Evolutionary conservation across 1,284 basidiomycete genomes (phyloP).

Genomic region (Naganishia liquefaciens): DNA sequence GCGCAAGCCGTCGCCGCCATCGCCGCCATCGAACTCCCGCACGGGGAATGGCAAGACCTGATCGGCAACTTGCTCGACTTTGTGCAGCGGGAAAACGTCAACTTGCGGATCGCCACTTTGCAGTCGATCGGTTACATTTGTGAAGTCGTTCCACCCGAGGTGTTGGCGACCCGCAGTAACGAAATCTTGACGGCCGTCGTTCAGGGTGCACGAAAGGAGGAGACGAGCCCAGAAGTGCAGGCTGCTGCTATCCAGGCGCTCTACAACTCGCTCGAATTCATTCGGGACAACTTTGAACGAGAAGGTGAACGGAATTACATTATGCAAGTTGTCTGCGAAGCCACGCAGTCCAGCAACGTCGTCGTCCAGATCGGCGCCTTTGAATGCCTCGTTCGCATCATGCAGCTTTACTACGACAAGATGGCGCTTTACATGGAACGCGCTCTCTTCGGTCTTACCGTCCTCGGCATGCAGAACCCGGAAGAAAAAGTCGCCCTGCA

Average conservation of each 20-base stretch:
- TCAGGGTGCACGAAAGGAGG: slow-evolving; percentile 95
- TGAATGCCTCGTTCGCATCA: slow-evolving; percentile 93
- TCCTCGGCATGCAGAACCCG: slow-evolving; percentile 94
- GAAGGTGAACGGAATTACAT: slow-evolving; percentile 99
- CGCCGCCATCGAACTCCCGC: slow-evolving; percentile 87
- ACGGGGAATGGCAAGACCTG: slow-evolving; percentile 83
- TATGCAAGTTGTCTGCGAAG: slow-evolving; percentile 99
- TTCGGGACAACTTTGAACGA: slow-evolving; percentile 95
- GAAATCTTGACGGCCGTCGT: slow-evolving; percentile 99
- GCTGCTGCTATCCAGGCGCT: slow-evolving; percentile 91
- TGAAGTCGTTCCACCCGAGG: slow-evolving; percentile 93
- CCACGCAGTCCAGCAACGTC: slow-evolving; percentile 79
- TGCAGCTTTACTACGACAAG: slow-evolving; percentile 98
- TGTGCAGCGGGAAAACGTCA: slow-evolving; percentile 73
- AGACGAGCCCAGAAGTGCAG: slow-evolving; percentile 89
- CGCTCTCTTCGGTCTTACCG: slow-evolving; percentile 93
- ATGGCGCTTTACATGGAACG: slow-evolving; percentile 99
- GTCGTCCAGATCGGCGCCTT: slow-evolving; percentile 89
- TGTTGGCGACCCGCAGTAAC: slow-evolving; percentile 84
- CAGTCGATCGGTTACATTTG: slow-evolving; percentile 97
- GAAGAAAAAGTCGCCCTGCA: slow-evolving; percentile 92
- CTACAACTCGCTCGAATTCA: slow-evolving; percentile 95
- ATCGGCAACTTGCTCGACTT: slow-evolving; percentile 85
- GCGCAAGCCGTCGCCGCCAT: slow-evolving; percentile 93
- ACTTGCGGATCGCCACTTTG: slow-evolving; percentile 82